A percentile compares a stretch with the other conserved stretches of the same genome.
These are phyloP conservation scores for Trifolium dubium DNA, from an alignment of 306 rosid genomes.

Conservation along the genomic window DNA sequence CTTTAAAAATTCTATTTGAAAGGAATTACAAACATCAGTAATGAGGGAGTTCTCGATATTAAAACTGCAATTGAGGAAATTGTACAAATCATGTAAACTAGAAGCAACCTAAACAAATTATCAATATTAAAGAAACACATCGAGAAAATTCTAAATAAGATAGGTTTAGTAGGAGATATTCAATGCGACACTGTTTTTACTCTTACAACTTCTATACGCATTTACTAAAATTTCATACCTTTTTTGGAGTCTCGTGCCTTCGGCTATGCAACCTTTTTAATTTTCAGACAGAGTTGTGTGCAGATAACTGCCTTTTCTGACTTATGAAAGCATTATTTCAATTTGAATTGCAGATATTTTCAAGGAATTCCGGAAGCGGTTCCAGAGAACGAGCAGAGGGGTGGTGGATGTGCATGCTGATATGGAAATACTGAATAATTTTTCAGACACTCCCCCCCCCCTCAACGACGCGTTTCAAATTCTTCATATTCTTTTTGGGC, in stretches of 20 bases:
- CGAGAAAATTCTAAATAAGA: slow-evolving; percentile 1
- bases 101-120: background rate
- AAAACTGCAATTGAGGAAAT: background rate
- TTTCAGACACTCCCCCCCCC: slow-evolving; percentile 24
- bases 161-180: background rate
- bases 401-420: slow-evolving; percentile 98
- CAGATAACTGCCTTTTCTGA: slow-evolving; percentile 3
- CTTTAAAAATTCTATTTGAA: background rate
- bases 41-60: slow-evolving; percentile 5
- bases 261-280: background rate
- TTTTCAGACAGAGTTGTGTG: slow-evolving; percentile 20
- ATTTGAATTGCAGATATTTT: slow-evolving; percentile 72
- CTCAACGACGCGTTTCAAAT: slow-evolving; percentile 33
- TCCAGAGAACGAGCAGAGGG: slow-evolving; percentile 72
- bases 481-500: slow-evolving; percentile 55
- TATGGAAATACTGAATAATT: slow-evolving; percentile 34
- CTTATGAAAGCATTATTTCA: slow-evolving; percentile 13
- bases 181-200: background rate
- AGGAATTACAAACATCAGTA: background rate
- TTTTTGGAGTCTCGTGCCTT: background rate
- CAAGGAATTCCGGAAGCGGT: slow-evolving; percentile 88
- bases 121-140: background rate
- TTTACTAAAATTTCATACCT: background rate
- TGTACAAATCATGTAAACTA: background rate
- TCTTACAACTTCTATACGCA: background rate